These are phyloP conservation scores for Trypethelium eluteriae DNA, from an alignment of 495 filamentous ascomycete species.

Conservation along the genomic window DNA sequence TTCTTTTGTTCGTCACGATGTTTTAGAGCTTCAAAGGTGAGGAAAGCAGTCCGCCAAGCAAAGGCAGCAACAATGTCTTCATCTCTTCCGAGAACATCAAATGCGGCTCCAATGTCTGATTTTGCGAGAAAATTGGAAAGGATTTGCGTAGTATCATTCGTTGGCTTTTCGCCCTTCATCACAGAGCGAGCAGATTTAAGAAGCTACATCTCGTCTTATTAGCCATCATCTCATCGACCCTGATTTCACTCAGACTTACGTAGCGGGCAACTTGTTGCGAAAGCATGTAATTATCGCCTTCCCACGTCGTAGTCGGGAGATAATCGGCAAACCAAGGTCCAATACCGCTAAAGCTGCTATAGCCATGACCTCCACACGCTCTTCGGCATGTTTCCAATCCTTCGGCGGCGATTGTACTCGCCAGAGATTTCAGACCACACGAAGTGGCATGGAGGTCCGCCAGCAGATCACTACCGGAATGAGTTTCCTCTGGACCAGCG, in stretches of 20 bases:
- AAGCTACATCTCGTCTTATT: constrained; percentile 29
- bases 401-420: constrained; percentile 58
- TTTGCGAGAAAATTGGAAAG: constrained; percentile 52
- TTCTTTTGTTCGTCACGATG: constrained; percentile 62
- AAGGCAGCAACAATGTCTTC: constrained; percentile 59
- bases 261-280: constrained; percentile 72
- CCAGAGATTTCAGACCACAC: constrained; percentile 63
- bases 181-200: constrained; percentile 59
- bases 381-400: constrained; percentile 64
- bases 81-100: constrained; percentile 57
- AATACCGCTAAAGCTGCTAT: constrained; percentile 61
- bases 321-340: constrained; percentile 61
- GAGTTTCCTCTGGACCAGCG: constrained; percentile 58
- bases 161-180: constrained; percentile 46
- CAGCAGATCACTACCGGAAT: constrained; percentile 56
- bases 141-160: constrained; percentile 53
- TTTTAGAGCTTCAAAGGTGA: constrained; percentile 64
- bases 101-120: constrained; percentile 58
- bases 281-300: constrained; percentile 73
- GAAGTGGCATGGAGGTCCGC: constrained; percentile 68
- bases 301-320: constrained; percentile 59
- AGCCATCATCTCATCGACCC: too few species aligned
- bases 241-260: constrained; percentile 27
- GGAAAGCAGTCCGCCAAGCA: constrained; percentile 61
- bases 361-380: constrained; percentile 69